Percentiles rank a stretch among this genome's conserved stretches.
phyloP scores from a whole-genome alignment of 2,329 filamentous ascomycete species.

The Claviceps capensis region DNA sequence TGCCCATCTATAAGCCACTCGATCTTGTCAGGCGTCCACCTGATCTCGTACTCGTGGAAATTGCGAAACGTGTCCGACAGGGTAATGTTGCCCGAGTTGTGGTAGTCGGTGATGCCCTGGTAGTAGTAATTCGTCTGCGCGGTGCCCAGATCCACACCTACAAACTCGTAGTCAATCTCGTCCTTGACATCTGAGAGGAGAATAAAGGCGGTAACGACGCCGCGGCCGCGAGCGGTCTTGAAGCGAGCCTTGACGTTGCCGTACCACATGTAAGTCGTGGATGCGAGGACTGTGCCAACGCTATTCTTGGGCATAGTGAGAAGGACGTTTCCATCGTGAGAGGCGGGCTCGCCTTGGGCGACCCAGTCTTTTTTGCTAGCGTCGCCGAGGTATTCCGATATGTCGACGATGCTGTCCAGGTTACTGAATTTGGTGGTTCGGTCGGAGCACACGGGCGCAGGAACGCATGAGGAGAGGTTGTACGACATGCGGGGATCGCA shows the following conservation, averaged over 20 bases:
- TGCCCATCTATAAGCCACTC: slow-evolving; percentile 80
- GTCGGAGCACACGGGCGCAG: slow-evolving; percentile 68
- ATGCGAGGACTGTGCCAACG: slow-evolving; percentile 74
- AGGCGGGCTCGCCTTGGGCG: slow-evolving; percentile 59
- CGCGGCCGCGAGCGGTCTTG: slow-evolving; percentile 69
- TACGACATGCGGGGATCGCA: slow-evolving; percentile 83
- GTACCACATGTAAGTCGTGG: slow-evolving; percentile 90
- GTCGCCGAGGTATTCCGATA: slow-evolving; percentile 79
- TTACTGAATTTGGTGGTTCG: slow-evolving; percentile 60
- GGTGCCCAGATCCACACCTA: slow-evolving; percentile 62
- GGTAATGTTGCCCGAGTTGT: slow-evolving; percentile 60
- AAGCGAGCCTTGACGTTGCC: slow-evolving; percentile 77
- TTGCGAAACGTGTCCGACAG: slow-evolving; percentile 58
- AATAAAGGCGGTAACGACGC: slow-evolving; percentile 97
- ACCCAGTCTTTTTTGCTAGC: slow-evolving; percentile 74
- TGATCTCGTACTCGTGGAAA: slow-evolving; percentile 82
- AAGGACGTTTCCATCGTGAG: slow-evolving; percentile 55
- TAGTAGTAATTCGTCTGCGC: slow-evolving; percentile 96
- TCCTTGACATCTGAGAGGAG: slow-evolving; percentile 92
- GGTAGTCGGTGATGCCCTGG: slow-evolving; percentile 80
- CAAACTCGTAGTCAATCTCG: slow-evolving; percentile 94
- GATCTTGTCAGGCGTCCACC: slow-evolving; percentile 79
- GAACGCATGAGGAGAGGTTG: slow-evolving; percentile 71
- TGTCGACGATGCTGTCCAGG: slow-evolving; percentile 53
- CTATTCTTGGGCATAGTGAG: slow-evolving; percentile 82